Conservation (phyloP, 2,329 filamentous ascomycete species). For the Endoconidiophora laricicola region DNA sequence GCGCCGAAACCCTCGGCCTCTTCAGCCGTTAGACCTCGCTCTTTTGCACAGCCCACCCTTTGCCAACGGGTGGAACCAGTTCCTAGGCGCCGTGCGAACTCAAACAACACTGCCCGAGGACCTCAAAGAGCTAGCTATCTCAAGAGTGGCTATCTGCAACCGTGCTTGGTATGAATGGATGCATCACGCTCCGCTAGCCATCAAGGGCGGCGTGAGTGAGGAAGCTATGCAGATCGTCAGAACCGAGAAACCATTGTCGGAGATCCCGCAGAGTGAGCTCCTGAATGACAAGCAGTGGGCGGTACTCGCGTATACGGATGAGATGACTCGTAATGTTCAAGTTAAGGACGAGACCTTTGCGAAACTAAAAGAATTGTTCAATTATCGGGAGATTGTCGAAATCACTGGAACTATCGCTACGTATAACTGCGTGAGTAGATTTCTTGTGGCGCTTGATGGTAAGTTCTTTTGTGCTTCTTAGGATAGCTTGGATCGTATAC, state of each 20-base stretch:
- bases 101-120: conserved; percentile 32
- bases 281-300: conserved; percentile 48
- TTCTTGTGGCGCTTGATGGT: conserved; percentile 69
- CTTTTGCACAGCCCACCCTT: conserved; percentile 59
- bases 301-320: conserved; percentile 59
- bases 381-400: conserved; percentile 61
- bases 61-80: conserved; percentile 59
- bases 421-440: conserved; percentile 76
- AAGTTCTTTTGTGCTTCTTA: conserved; percentile 18
- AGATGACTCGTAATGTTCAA: conserved; percentile 61
- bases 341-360: conserved; percentile 55
- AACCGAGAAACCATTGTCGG: conserved; percentile 17
- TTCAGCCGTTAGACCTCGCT: conserved; percentile 59
- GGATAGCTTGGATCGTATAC: conserved; percentile 3
- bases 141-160: conserved; percentile 65
- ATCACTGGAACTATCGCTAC: conserved; percentile 60
- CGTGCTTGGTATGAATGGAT: conserved; percentile 74
- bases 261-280: conserved; percentile 19
- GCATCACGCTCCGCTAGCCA: conserved; percentile 55
- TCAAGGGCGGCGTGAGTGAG: conserved; percentile 37
- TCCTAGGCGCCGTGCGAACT: conserved; percentile 47
- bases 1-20: conserved; percentile 50
- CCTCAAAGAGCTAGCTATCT: conserved; percentile 64
- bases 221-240: conserved; percentile 31
- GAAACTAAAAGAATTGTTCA: conserved; percentile 42